These are phyloP conservation scores for Gloeostereum incarnatum DNA, from an alignment of 768 basidiomycete genomes.

Conservation along the genomic window DNA sequence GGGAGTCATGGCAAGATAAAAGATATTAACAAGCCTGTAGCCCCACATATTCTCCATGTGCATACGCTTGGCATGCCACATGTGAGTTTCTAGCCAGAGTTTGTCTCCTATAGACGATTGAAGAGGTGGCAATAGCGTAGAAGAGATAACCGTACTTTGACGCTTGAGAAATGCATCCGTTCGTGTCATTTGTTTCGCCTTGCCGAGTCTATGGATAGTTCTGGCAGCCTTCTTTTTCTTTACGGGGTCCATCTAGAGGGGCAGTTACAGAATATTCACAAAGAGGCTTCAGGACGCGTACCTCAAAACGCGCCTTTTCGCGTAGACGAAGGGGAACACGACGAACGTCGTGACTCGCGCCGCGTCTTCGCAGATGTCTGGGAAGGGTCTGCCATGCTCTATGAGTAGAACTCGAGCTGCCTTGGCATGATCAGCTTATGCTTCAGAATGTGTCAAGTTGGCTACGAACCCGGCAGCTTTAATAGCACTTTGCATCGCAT, in stretches of 20 bases:
- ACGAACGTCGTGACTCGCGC: constrained; percentile 90
- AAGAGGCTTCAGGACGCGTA: constrained; percentile 16
- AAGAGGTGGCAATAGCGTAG: not conserved
- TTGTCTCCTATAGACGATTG: constrained; percentile 53
- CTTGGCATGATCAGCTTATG: not conserved
- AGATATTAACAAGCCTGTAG: constrained; percentile 59
- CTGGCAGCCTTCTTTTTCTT: constrained; percentile 28
- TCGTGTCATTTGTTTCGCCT: constrained; percentile 42
- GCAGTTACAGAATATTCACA: not conserved
- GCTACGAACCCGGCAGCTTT: constrained; percentile 56
- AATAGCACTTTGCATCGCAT: constrained; percentile 85
- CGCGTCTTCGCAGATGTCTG: constrained; percentile 82
- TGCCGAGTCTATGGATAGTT: constrained; percentile 55
- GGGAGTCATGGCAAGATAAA: not conserved
- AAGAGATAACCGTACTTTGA: constrained; percentile 47
- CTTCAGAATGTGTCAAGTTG: not conserved
- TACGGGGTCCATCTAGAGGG: constrained; percentile 37
- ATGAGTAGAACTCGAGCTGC: constrained; percentile 61
- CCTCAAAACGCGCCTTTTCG: constrained; percentile 77
- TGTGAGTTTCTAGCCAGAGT: constrained; percentile 90
- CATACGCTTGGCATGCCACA: constrained; percentile 98
- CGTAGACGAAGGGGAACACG: constrained; percentile 82
- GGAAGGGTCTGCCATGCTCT: constrained; percentile 92
- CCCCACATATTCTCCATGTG: constrained; percentile 93
- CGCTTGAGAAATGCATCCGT: constrained; percentile 59